These are phyloP conservation scores for Sambucus nigra DNA, from an alignment of 129 eudicot genomes.

Conservation along the genomic window DNA sequence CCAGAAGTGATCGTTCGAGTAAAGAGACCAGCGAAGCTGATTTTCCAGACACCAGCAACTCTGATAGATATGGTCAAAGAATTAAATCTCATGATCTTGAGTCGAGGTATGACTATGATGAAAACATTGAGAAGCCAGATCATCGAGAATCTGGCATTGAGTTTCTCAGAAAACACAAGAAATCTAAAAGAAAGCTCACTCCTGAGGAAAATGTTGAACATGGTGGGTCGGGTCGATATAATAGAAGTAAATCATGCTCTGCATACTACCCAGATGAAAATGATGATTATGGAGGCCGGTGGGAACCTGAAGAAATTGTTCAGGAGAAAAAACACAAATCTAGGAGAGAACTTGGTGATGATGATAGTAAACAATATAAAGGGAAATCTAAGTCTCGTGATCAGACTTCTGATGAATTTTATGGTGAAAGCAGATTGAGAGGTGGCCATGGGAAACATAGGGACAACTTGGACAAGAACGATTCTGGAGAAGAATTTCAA, in stretches of 20 bases:
- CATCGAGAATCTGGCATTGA: slow-evolving; percentile 11
- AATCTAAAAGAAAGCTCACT: slow-evolving; percentile 13
- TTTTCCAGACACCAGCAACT: neutral
- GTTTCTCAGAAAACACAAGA: slow-evolving; percentile 9
- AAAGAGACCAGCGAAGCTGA: slow-evolving; percentile 10
- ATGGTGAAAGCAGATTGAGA: slow-evolving; percentile 3
- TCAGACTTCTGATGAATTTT: neutral
- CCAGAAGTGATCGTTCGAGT: slow-evolving; percentile 9
- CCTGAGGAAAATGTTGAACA: neutral
- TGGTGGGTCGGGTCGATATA: neutral
- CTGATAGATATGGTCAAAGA: slow-evolving; percentile 14
- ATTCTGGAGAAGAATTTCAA: slow-evolving; percentile 4
- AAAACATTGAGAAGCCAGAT: slow-evolving; percentile 10
- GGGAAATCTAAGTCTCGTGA: neutral
- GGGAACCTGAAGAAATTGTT: slow-evolving; percentile 30
- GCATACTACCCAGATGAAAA: slow-evolving; percentile 4
- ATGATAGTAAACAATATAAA: neutral
- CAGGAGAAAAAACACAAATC: neutral
- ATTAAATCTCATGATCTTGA: slow-evolving; percentile 13
- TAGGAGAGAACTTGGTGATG: neutral
- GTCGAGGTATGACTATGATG: slow-evolving; percentile 11
- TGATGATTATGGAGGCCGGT: slow-evolving; percentile 29
- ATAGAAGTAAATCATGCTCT: slow-evolving; percentile 14
- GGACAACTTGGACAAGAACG: slow-evolving; percentile 1
- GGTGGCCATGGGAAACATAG: neutral